Evolutionary conservation across 78 protist genomes (phyloP).

Genomic region (Pigoraptor vietnamica): DNA sequence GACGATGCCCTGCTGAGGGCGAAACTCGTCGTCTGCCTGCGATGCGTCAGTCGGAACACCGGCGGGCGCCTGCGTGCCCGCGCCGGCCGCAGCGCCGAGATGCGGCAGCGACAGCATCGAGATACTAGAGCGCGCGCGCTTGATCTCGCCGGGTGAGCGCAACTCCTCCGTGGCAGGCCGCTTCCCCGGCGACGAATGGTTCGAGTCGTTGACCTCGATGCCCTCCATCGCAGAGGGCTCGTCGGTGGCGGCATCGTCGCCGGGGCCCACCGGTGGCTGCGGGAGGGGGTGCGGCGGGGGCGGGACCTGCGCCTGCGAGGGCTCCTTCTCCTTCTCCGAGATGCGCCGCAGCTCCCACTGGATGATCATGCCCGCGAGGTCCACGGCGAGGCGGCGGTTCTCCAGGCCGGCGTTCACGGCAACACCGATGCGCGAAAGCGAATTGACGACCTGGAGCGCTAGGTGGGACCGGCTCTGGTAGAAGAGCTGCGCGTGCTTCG

Average conservation of each 20-base stretch:
- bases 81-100: neutral
- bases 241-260: neutral
- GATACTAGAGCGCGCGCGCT: neutral
- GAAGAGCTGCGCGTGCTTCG: constrained; percentile 73
- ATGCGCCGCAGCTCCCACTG: constrained; percentile 58
- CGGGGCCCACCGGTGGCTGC: neutral
- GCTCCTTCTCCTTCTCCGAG: neutral
- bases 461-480: constrained; percentile 67
- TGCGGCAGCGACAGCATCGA: neutral
- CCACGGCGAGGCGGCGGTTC: constrained; percentile 71
- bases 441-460: constrained; percentile 79
- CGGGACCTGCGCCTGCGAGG: neutral
- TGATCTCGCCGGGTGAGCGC: neutral
- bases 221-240: neutral
- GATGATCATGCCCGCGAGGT: constrained; percentile 71
- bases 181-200: neutral
- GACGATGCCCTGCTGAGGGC: constrained; percentile 12
- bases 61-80: neutral
- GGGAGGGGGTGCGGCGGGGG: neutral
- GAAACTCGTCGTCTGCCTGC: neutral
- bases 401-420: constrained; percentile 50
- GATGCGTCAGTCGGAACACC: neutral
- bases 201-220: neutral
- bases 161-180: neutral
- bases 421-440: constrained; percentile 68